These are phyloP conservation scores for Anaeramoeba flamelloides DNA, from an alignment of 78 protist genomes.

Conservation along the genomic window DNA sequence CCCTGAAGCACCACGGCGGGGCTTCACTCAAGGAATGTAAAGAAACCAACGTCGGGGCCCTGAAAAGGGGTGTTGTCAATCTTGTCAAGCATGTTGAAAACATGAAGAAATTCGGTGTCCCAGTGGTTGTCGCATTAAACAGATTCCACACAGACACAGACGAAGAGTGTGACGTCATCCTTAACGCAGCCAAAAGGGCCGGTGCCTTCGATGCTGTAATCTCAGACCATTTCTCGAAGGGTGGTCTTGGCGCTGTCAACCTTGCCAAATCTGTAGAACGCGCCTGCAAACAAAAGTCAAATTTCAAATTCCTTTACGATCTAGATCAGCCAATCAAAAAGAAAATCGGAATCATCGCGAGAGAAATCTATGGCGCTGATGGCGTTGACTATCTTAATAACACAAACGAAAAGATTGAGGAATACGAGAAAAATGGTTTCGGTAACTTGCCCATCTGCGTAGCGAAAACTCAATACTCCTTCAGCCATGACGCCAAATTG, in stretches of 20 bases:
- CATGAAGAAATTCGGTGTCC: slow-evolving; percentile 59
- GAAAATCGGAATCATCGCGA: slow-evolving; percentile 55
- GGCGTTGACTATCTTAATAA: slow-evolving; percentile 40
- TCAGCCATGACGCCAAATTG: slow-evolving; percentile 53
- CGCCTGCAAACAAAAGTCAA: slow-evolving; percentile 37
- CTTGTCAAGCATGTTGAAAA: slow-evolving; percentile 39
- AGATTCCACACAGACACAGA: slow-evolving; percentile 46
- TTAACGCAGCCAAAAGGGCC: slow-evolving; percentile 19
- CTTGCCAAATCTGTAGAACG: slow-evolving; percentile 55
- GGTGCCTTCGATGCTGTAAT: slow-evolving; percentile 67
- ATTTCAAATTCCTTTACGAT: slow-evolving; percentile 58
- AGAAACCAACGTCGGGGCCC: slow-evolving; percentile 34
- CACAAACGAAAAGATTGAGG: slow-evolving; percentile 46
- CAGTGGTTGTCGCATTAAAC: slow-evolving; percentile 72
- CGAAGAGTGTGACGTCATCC: slow-evolving; percentile 35
- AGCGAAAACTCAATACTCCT: slow-evolving; percentile 85
- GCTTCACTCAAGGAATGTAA: slow-evolving; percentile 35
- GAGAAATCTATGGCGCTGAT: slow-evolving; percentile 71
- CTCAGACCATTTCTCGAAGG: slow-evolving; percentile 69
- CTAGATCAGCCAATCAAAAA: slow-evolving; percentile 40
- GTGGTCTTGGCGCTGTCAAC: slow-evolving; percentile 68
- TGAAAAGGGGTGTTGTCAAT: slow-evolving; percentile 42
- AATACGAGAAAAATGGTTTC: slow-evolving; percentile 49
- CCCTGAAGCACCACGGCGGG: slow-evolving; percentile 11
- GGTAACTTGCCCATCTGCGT: slow-evolving; percentile 77